These are phyloP conservation scores for Cryptococcus hybrid DNA, from an alignment of 1,284 basidiomycete species.

Conservation along the genomic window DNA sequence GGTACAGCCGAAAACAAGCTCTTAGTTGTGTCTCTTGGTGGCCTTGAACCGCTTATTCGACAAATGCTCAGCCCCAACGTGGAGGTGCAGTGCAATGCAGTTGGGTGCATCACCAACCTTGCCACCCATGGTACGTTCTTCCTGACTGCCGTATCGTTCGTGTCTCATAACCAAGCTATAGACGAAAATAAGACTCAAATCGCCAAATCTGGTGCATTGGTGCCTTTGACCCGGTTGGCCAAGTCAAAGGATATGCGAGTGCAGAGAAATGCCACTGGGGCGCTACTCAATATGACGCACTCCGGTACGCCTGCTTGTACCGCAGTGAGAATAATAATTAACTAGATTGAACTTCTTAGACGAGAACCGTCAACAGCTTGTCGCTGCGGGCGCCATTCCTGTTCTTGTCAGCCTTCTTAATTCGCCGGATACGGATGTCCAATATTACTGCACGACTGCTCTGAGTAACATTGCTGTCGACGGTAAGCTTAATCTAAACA, in stretches of 20 bases:
- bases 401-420: slow-evolving; percentile 94
- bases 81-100: slow-evolving; percentile 99
- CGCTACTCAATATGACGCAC: slow-evolving; percentile 99
- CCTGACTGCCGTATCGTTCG: slow-evolving; percentile 44
- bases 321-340: no score
- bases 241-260: slow-evolving; percentile 99
- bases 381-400: slow-evolving; percentile 97
- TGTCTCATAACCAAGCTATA: slow-evolving; percentile 16
- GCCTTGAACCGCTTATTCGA: slow-evolving; percentile 94
- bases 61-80: slow-evolving; percentile 99
- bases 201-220: slow-evolving; percentile 96
- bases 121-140: slow-evolving; percentile 85
- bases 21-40: slow-evolving; percentile 96
- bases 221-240: slow-evolving; percentile 93
- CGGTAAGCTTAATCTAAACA: slow-evolving; percentile 54
- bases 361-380: slow-evolving; percentile 97
- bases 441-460: slow-evolving; percentile 99
- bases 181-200: slow-evolving; percentile 99
- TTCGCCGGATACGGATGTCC: slow-evolving; percentile 97
- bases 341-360: slow-evolving; percentile 55
- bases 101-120: slow-evolving; percentile 98
- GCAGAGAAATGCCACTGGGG: slow-evolving; percentile 97
- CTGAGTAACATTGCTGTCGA: slow-evolving; percentile 98
- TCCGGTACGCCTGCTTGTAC: slow-evolving; percentile 62
- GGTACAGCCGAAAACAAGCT: slow-evolving; percentile 97